Percentiles rank a stretch among this genome's conserved stretches.
These are phyloP conservation scores for Colletotrichum theobromicola DNA, from an alignment of 2,329 filamentous ascomycete genomes.

Conservation along the genomic window DNA sequence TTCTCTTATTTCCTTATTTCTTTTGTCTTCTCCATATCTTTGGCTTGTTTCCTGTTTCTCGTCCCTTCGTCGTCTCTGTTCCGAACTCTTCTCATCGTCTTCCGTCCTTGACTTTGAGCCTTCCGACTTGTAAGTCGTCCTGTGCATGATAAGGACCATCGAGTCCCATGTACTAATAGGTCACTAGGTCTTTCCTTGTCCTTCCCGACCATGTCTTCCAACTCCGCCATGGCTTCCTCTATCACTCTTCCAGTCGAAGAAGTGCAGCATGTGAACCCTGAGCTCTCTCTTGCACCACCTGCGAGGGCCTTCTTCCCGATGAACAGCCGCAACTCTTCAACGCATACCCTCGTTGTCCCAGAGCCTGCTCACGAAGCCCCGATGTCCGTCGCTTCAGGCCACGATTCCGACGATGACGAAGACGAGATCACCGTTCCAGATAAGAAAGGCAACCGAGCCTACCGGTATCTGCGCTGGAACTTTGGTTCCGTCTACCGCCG, in stretches of 20 bases:
- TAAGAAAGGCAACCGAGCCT: slow-evolving; percentile 44
- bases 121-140: not conserved
- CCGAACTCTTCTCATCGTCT: not conserved
- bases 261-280: not conserved
- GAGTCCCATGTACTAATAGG: not conserved
- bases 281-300: not conserved
- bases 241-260: slow-evolving; percentile 2
- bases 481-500: slow-evolving; percentile 61
- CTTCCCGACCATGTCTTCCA: not conserved
- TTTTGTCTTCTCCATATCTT: not conserved
- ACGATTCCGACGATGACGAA: slow-evolving; percentile 15
- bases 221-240: not conserved
- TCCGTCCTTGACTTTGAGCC: not conserved
- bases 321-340: slow-evolving; percentile 8
- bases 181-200: not conserved
- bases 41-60: not conserved
- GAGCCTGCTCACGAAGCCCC: not conserved
- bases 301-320: not conserved
- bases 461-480: slow-evolving; percentile 45
- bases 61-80: not conserved
- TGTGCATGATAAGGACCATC: not conserved
- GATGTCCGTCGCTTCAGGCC: not conserved
- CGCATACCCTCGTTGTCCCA: not conserved
- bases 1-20: slow-evolving; percentile 1
- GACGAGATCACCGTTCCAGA: slow-evolving; percentile 36